phyloP scores from a whole-genome alignment of 2,329 filamentous ascomycete species.

The Rachicladosporium sp. region DNA sequence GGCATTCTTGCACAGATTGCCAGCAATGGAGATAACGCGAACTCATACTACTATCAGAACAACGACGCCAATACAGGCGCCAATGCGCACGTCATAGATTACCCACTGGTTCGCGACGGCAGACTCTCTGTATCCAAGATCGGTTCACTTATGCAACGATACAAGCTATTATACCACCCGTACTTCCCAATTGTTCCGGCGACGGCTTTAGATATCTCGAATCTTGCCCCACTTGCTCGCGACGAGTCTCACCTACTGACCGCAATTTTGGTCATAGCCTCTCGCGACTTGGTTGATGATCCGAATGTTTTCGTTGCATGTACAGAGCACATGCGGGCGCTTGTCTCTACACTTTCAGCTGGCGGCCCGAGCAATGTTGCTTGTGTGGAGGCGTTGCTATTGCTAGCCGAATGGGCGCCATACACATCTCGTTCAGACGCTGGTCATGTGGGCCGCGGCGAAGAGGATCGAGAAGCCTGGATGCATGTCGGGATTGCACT shows the following conservation, averaged over 20 bases:
- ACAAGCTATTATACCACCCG: slow-evolving; percentile 54
- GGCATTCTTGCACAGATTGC: slow-evolving; percentile 37
- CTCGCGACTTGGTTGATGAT: slow-evolving; percentile 56
- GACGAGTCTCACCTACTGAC: slow-evolving; percentile 57
- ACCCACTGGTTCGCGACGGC: slow-evolving; percentile 30
- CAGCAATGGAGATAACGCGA: slow-evolving; percentile 19
- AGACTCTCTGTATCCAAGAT: slow-evolving; percentile 34
- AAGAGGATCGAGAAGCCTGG: slow-evolving; percentile 64
- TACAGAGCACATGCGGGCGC: slow-evolving; percentile 55
- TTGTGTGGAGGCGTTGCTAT: slow-evolving; percentile 55
- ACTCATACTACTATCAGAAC: slow-evolving; percentile 4
- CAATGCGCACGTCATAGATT: slow-evolving; percentile 24
- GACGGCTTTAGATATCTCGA: slow-evolving; percentile 43
- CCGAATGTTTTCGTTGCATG: slow-evolving; percentile 53
- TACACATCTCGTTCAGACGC: slow-evolving; percentile 49
- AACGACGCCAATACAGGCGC: slow-evolving; percentile 18
- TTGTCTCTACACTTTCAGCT: slow-evolving; percentile 55
- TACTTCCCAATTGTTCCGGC: slow-evolving; percentile 57
- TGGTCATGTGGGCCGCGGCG: slow-evolving; percentile 54
- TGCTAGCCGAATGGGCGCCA: slow-evolving; percentile 63
- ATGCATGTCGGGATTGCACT: slow-evolving; percentile 64
- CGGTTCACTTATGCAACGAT: slow-evolving; percentile 43
- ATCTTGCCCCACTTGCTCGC: slow-evolving; percentile 44
- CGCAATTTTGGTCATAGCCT: slow-evolving; percentile 57
- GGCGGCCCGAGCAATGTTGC: slow-evolving; percentile 56